A percentile compares a stretch with the other conserved stretches of the same genome.
Conservation (phyloP, 164 flowering plant genomes). For the Tinospora cordifolia region DNA sequence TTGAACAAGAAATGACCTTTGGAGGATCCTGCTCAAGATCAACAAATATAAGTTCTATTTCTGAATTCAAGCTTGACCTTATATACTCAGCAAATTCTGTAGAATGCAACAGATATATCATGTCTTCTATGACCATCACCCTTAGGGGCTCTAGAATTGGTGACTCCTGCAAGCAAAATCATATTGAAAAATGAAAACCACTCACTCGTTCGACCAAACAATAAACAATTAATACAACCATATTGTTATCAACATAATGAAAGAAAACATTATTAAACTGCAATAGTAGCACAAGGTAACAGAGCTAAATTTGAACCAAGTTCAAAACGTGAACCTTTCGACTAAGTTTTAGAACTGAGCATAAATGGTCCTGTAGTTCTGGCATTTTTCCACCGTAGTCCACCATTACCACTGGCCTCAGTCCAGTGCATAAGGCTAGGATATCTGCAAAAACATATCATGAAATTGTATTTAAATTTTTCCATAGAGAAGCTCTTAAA, state of each 20-base stretch:
- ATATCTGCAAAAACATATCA: slow-evolving; percentile 46
- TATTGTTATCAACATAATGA: neutral
- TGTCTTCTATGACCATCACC: slow-evolving; percentile 83
- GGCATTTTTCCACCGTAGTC: slow-evolving; percentile 99
- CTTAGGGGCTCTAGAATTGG: slow-evolving; percentile 49
- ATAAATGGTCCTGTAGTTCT: slow-evolving; percentile 58
- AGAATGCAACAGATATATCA: slow-evolving; percentile 72
- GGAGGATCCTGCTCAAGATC: slow-evolving; percentile 88
- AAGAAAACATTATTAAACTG: neutral
- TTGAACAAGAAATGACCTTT: slow-evolving; percentile 40
- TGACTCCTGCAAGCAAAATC: slow-evolving; percentile 46
- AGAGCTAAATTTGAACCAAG: neutral
- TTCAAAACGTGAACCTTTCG: slow-evolving; percentile 41
- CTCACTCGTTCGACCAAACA: neutral
- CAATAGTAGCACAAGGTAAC: neutral
- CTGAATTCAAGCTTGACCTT: slow-evolving; percentile 42
- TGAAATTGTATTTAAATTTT: neutral
- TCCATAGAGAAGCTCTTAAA: neutral
- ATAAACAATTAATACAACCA: neutral
- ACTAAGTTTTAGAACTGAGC: slow-evolving; percentile 38
- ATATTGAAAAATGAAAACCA: neutral
- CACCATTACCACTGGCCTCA: slow-evolving; percentile 89
- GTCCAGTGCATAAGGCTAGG: slow-evolving; percentile 63
- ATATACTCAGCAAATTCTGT: slow-evolving; percentile 51
- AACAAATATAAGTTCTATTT: slow-evolving; percentile 39